phyloP scores from a whole-genome alignment of 805 yeast species.

The Naumovozyma dairenensis region DNA sequence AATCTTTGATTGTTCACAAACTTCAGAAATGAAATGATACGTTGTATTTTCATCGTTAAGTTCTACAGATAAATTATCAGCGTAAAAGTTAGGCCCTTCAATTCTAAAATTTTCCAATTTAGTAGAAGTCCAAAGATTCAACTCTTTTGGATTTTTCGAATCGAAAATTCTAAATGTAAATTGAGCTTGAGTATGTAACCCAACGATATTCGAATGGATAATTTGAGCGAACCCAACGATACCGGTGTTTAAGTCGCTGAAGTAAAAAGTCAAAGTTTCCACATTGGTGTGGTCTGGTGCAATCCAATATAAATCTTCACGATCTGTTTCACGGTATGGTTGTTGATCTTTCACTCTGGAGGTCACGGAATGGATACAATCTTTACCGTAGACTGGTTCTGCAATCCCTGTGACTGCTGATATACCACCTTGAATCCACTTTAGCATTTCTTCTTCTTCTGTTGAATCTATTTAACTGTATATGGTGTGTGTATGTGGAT shows the following conservation, averaged over 20 bases:
- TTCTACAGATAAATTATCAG: constrained; percentile 59
- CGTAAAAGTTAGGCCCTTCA: constrained; percentile 70
- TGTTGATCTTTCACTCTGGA: constrained; percentile 46
- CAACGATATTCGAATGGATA: constrained; percentile 86
- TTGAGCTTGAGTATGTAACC: constrained; percentile 83
- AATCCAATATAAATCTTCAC: constrained; percentile 68
- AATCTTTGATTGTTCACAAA: constrained; percentile 58
- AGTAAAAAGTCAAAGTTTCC: constrained; percentile 91
- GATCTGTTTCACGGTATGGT: constrained; percentile 47
- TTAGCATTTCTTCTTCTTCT: constrained; percentile 38
- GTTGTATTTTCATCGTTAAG: constrained; percentile 43
- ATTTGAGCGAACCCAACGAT: constrained; percentile 85
- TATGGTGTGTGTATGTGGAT: too few species aligned
- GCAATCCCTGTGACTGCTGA: constrained; percentile 97
- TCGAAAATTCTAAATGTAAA: constrained; percentile 77
- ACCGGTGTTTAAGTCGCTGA: constrained; percentile 51
- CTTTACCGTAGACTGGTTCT: constrained; percentile 93
- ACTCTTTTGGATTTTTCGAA: constrained; percentile 17
- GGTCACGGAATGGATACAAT: constrained; percentile 79
- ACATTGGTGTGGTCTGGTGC: constrained; percentile 78
- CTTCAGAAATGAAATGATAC: constrained; percentile 53
- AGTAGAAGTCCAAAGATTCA: constrained; percentile 78
- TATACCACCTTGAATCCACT: constrained; percentile 76
- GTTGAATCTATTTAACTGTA: too few species aligned
- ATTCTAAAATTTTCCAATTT: constrained; percentile 68